Evolutionary conservation across 2,329 filamentous ascomycete genomes (phyloP).

Genomic region (Beauveria caledonica): DNA sequence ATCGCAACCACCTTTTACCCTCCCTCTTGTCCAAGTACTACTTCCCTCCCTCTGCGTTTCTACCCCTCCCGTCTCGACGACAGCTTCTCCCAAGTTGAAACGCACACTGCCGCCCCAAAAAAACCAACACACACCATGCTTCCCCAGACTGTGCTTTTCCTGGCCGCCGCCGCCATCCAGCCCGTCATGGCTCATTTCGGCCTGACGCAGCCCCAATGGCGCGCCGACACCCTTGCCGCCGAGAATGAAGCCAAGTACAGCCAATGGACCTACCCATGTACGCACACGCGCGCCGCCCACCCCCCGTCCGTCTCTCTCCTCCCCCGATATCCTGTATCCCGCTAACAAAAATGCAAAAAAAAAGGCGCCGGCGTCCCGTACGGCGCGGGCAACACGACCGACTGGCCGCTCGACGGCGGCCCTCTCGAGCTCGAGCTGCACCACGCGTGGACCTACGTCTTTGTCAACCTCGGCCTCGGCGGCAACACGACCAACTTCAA

Average conservation of each 20-base stretch:
- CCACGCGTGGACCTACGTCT: constrained; percentile 45
- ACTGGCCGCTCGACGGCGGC: constrained; percentile 45
- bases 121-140: not conserved
- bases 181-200: constrained; percentile 40
- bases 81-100: no score
- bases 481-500: constrained; percentile 55
- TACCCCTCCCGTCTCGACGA: no score
- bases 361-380: constrained; percentile 41
- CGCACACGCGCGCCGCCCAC: constrained; percentile 13
- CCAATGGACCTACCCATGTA: constrained; percentile 46
- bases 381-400: constrained; percentile 37
- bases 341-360: no score
- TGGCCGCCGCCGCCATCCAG: constrained; percentile 27
- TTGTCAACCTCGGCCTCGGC: constrained; percentile 45
- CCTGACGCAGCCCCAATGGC: constrained; percentile 40
- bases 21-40: not conserved
- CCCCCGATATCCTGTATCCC: no score
- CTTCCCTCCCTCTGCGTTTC: not conserved
- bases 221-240: constrained; percentile 36
- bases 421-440: constrained; percentile 40
- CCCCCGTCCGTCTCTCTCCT: no score
- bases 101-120: no score
- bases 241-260: constrained; percentile 32
- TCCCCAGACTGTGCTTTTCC: constrained; percentile 16
- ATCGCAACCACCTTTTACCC: not conserved